Percentiles rank a stretch among this genome's conserved stretches.
These are phyloP conservation scores for Lolium multiflorum DNA, from an alignment of 176 grass and related monocot species.

Conservation along the genomic window DNA sequence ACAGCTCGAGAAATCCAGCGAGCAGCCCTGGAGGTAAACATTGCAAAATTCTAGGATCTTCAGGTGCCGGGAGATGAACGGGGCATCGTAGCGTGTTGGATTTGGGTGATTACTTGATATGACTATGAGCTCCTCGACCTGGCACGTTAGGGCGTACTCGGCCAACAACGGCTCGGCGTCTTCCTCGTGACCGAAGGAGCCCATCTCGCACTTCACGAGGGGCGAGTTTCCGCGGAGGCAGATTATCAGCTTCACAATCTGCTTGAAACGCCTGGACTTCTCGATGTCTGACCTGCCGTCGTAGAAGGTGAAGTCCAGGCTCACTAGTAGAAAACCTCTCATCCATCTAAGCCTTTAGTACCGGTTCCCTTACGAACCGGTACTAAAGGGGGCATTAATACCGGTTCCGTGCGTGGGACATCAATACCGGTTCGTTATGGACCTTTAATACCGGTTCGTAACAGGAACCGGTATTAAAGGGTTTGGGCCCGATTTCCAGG, in stretches of 20 bases:
- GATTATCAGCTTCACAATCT: not conserved
- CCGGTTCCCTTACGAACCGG: no score
- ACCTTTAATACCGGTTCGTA: no score
- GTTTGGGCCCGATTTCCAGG: no score
- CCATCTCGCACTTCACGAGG: not conserved
- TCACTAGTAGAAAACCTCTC: no score
- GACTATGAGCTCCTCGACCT: not conserved
- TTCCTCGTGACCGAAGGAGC: no score
- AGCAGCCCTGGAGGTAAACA: not conserved
- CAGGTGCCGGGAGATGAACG: not conserved
- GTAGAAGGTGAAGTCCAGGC: not conserved
- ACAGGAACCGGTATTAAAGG: no score
- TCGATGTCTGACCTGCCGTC: not conserved
- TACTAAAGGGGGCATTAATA: no score
- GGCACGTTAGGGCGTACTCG: not conserved
- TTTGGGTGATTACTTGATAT: accelerated
- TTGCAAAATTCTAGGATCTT: not conserved
- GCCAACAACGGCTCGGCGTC: not conserved
- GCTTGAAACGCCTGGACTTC: not conserved
- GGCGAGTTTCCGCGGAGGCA: not conserved
- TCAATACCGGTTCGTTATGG: no score
- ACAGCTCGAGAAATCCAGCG: not conserved
- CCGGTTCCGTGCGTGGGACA: no score
- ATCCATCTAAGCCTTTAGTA: no score
- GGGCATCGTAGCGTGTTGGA: not conserved